Conservation (phyloP, 176 grass and related monocot species). For the Pontederia crassipes region DNA sequence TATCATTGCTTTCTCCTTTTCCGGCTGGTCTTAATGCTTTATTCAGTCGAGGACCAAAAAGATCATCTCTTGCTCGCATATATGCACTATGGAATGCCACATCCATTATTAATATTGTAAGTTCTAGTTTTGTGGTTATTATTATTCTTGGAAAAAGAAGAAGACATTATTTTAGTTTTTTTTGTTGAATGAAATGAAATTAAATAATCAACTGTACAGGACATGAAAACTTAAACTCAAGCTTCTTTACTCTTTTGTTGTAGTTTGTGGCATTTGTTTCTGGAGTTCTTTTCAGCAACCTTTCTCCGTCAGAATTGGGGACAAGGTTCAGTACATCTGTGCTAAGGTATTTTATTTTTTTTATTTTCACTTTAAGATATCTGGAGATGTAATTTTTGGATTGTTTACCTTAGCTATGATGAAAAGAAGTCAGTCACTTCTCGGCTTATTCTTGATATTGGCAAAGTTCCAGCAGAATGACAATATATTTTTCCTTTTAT, state of each 20-base stretch:
- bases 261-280: conserved; percentile 77
- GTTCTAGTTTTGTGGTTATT: conserved; percentile 9
- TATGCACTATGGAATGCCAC: conserved; percentile 91
- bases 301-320: conserved; percentile 33
- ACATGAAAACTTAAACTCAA: neutral
- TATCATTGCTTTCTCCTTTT: conserved; percentile 87
- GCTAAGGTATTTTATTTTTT: conserved; percentile 35
- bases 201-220: neutral
- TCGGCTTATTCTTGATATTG: too few species aligned
- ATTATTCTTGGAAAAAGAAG: conserved; percentile 1
- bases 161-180: neutral
- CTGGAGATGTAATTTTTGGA: neutral
- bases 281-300: conserved; percentile 44
- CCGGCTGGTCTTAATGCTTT: conserved; percentile 90
- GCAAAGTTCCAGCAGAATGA: too few species aligned
- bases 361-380: neutral
- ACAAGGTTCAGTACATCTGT: conserved; percentile 26
- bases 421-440: neutral
- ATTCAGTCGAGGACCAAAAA: conserved; percentile 87
- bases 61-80: conserved; percentile 85
- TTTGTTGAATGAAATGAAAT: neutral
- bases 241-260: conserved; percentile 9
- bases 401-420: neutral
- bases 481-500: too few species aligned
- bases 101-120: conserved; percentile 88